Conservation (phyloP, 2,329 filamentous ascomycete genomes). For the Venturia oleaginea region DNA sequence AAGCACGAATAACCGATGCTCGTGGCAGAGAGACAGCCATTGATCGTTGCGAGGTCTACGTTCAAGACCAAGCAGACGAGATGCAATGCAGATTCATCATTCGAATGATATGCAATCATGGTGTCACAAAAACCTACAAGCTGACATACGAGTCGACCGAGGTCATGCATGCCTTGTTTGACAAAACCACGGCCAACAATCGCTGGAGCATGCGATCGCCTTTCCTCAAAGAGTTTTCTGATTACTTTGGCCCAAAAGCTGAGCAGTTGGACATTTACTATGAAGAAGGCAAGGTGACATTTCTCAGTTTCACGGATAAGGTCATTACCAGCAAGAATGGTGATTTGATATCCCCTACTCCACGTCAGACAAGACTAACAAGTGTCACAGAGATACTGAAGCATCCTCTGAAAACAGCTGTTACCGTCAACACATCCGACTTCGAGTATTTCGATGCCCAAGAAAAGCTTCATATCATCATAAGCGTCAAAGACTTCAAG, state of each 20-base stretch:
- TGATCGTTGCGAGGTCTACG: conserved; percentile 63
- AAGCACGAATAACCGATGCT: conserved; percentile 54
- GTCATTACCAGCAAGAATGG: conserved; percentile 55
- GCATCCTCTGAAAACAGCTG: conserved; percentile 71
- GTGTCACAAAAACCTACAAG: conserved; percentile 69
- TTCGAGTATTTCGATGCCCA: conserved; percentile 68
- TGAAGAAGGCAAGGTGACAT: conserved; percentile 59
- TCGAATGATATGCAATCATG: conserved; percentile 65
- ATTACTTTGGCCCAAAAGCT: conserved; percentile 71
- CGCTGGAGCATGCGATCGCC: conserved; percentile 65
- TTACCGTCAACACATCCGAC: conserved; percentile 65
- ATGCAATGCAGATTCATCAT: conserved; percentile 64
- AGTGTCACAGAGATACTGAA: conserved; percentile 56
- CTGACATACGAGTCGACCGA: conserved; percentile 65
- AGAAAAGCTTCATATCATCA: conserved; percentile 67
- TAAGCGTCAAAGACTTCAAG: conserved; percentile 76
- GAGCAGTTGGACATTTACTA: conserved; percentile 73
- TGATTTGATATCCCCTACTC: conserved; percentile 22
- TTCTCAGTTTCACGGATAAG: conserved; percentile 77
- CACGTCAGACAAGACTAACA: conserved; percentile 12
- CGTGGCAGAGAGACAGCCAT: conserved; percentile 61
- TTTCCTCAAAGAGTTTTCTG: conserved; percentile 64
- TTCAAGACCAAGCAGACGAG: conserved; percentile 61
- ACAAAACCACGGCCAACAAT: conserved; percentile 55
- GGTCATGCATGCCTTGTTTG: conserved; percentile 70